Evolutionary conservation across 1,284 basidiomycete genomes (phyloP), one percentile per base, ranked within the genome.

Genomic region (Earliella scabrosa): DNA sequence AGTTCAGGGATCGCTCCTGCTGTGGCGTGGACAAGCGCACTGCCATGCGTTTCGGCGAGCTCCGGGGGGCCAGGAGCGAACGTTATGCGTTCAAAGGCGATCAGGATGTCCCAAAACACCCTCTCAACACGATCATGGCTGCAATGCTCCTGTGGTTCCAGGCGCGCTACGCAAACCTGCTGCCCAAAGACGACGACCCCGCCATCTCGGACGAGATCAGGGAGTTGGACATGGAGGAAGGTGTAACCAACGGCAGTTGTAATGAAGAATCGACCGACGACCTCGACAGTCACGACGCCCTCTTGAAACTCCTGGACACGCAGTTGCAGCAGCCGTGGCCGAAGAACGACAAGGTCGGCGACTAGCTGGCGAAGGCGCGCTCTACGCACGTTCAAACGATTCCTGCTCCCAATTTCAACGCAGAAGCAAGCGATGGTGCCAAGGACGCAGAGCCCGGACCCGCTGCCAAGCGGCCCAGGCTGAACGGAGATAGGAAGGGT

Each of bases 61-160:
- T 21, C 2, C 32, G 6, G 21, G 24, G 6, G 16, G 32, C 23
- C 21, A 20, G 26, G 2, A 18, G 23, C 9, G n/a, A 6, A 11
- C 24, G 1, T 11, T 32, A 10, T 23, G 41, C 24, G 18, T 20
- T 21, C 21, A 47, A 13, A 51, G 38, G 20, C 6, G 21, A 49
- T 14, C 9, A 34, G 35, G 29, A 34, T 2, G 6, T 13, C 29
- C 13, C n/a, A n/a, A n/a, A 31, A 6, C 56, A 56, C 21, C 54
- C 53, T 2, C 16, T 59, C 7, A 48, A 55, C 20, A 18, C 2
- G 4, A 13, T 59, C 16, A 26, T 59, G 11, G 9, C 8, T 0
- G 13, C 6, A 34, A 31, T 56, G 18, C 27, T 59, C 18, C 14
- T 23, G 4, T 49, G 34, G 41, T 59, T 59, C 45, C 21, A 31